Conservation (phyloP, 148 eudicot species). For the Beta vulgaris region DNA sequence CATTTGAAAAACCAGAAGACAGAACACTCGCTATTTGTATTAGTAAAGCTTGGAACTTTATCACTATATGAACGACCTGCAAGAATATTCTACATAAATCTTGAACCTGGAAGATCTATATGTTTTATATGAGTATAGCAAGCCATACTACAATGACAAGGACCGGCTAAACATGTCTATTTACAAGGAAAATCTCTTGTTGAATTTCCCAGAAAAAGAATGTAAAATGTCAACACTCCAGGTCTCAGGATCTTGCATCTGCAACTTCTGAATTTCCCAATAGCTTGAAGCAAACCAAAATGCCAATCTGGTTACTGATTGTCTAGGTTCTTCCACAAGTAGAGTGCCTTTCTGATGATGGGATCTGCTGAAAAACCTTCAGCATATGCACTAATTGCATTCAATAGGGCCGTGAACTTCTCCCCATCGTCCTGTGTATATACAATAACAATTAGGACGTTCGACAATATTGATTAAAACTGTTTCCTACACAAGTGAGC, state of each 20-base stretch:
- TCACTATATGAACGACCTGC: too few species aligned
- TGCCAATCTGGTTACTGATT: conserved; percentile 12
- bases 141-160: not conserved
- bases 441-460: not conserved
- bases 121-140: not conserved
- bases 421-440: conserved; percentile 77
- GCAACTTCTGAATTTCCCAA: conserved; percentile 1
- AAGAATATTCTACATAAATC: too few species aligned
- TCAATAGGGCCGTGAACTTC: conserved; percentile 76
- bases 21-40: too few species aligned
- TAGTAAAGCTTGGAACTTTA: too few species aligned
- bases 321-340: conserved; percentile 85
- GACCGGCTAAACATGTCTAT: not conserved
- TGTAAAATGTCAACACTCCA: too few species aligned
- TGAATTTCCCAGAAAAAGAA: not conserved
- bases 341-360: conserved; percentile 62
- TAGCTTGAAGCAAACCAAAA: not conserved
- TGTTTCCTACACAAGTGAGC: too few species aligned
- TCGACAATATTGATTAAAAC: not conserved
- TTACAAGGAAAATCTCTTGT: not conserved
- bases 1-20: too few species aligned
- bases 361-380: conserved; percentile 94
- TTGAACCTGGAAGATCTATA: too few species aligned
- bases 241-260: not conserved
- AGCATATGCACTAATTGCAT: conserved; percentile 90